phyloP scores from a whole-genome alignment of 768 basidiomycete genomes.

The Cyclocybe aegerita region DNA sequence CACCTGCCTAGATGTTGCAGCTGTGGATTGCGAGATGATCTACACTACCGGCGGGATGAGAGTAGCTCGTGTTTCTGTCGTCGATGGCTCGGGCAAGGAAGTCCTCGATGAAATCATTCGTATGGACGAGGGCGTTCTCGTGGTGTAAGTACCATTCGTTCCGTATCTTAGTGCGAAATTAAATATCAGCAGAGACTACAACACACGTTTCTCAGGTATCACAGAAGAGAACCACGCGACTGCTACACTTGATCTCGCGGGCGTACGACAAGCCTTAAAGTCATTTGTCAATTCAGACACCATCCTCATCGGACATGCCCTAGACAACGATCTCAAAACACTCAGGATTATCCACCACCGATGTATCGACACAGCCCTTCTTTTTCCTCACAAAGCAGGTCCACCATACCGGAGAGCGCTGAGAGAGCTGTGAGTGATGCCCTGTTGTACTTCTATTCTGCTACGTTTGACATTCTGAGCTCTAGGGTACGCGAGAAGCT shows the following conservation, averaged over 20 bases:
- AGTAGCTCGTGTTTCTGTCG: constrained; percentile 86
- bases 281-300: constrained; percentile 75
- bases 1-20: constrained; percentile 69
- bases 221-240: constrained; percentile 53
- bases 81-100: constrained; percentile 70
- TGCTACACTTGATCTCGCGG: constrained; percentile 66
- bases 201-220: constrained; percentile 89
- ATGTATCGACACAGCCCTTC: constrained; percentile 83
- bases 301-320: constrained; percentile 84
- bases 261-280: constrained; percentile 69
- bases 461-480: constrained; percentile 7
- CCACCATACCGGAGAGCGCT: constrained; percentile 82
- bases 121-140: constrained; percentile 78
- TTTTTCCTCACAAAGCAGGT: constrained; percentile 79
- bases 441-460: constrained; percentile 11
- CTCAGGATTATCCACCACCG: constrained; percentile 83
- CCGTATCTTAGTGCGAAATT: constrained; percentile 1
- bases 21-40: constrained; percentile 96
- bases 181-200: constrained; percentile 66
- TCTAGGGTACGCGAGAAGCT: constrained; percentile 82
- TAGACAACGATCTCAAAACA: constrained; percentile 94
- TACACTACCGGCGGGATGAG: constrained; percentile 93
- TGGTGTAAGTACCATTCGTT: constrained; percentile 53
- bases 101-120: constrained; percentile 82
- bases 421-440: constrained; percentile 64